Base-by-base conservation (phyloP, 78 protist species). In the Cavenderia fasciculata region DNA sequence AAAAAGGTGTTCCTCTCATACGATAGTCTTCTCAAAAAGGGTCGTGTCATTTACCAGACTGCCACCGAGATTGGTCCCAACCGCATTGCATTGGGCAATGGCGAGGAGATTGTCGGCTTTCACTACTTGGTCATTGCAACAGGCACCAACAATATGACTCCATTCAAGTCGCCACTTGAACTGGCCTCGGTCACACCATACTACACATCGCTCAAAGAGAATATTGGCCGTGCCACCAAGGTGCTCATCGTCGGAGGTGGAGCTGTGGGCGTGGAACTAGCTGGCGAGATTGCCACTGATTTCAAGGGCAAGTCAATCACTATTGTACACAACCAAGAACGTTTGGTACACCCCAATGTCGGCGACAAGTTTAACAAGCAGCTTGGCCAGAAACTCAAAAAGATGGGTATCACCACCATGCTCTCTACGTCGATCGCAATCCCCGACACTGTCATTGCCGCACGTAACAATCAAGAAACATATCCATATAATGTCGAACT, bases 241-340 rank as follows among this genome's bases (percentile, higher is more conserved):
- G 43, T 85, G 4, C 23, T 70, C 16, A 59, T 85, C 19, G 92
- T 86, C 41, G 92, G 92, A 21, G 92, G 92, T 72, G 84, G 85
- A 34, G 51, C 75, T 8, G 74, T 73, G 14, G 92, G 79, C 7
- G 44, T 49, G 4, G 92, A 85, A 27, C 36, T 85, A 5, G 82
- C 78, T 16, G 69, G 72, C 1, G 92, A 85, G 57, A 70, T 85
- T 10, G 43, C 19, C 4, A 61, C 69, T 14, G 69, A 61, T 6
- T 63, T 63, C 47, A 63, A 63, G n/a, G 72, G 47, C 2, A 63
- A 63, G 72, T 18, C 18, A 38, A 47, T 63, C n/a, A 33, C 44
- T 6, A 4, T 63, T 40, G 4, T 63, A 3, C 2, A 63, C n/a
- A 19, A 27, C n/a, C 27, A 34, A 27, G 72, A 63, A 4, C 2